Evolutionary conservation across 2,329 filamentous ascomycete genomes (phyloP).

Genomic region (Helotiales sp.): DNA sequence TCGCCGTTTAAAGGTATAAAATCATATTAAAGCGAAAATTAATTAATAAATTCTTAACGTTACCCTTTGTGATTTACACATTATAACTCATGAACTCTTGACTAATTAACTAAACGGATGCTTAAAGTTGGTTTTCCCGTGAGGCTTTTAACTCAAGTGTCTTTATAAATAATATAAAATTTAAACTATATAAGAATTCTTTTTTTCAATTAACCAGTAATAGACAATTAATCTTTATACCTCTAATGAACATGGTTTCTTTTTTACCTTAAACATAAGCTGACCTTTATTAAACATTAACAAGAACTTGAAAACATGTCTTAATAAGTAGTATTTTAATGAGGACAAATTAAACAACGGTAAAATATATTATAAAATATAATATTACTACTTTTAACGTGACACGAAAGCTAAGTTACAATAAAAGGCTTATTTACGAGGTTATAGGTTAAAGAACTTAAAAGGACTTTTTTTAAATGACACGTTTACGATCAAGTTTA

Average conservation of each 20-base stretch:
- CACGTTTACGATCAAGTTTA: slow-evolving; percentile 19
- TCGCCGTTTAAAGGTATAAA: slow-evolving; percentile 32
- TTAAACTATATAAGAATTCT: neutral
- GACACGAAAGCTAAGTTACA: neutral
- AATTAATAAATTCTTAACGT: slow-evolving; percentile 37
- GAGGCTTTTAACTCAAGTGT: neutral
- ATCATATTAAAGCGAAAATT: slow-evolving; percentile 34
- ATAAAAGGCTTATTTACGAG: neutral
- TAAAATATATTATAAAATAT: too few relatives aligned
- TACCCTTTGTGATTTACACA: slow-evolving; percentile 20
- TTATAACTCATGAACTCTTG: slow-evolving; percentile 13
- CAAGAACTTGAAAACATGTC: too few relatives aligned
- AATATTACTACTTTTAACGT: too few relatives aligned
- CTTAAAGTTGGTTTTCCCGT: neutral
- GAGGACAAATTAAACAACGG: neutral
- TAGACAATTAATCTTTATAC: neutral
- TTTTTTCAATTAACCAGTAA: neutral
- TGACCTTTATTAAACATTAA: too few relatives aligned
- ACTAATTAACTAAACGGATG: slow-evolving; percentile 15
- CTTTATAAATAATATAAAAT: neutral
- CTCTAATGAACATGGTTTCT: too few relatives aligned
- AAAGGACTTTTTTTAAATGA: slow-evolving; percentile 10
- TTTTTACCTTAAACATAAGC: too few relatives aligned
- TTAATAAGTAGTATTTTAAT: too few relatives aligned
- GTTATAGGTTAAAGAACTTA: slow-evolving; percentile 1